Percentiles rank a stretch among this genome's conserved stretches.
These are phyloP conservation scores for Neurospora sp. DNA, from an alignment of 495 filamentous ascomycete genomes.

Conservation along the genomic window DNA sequence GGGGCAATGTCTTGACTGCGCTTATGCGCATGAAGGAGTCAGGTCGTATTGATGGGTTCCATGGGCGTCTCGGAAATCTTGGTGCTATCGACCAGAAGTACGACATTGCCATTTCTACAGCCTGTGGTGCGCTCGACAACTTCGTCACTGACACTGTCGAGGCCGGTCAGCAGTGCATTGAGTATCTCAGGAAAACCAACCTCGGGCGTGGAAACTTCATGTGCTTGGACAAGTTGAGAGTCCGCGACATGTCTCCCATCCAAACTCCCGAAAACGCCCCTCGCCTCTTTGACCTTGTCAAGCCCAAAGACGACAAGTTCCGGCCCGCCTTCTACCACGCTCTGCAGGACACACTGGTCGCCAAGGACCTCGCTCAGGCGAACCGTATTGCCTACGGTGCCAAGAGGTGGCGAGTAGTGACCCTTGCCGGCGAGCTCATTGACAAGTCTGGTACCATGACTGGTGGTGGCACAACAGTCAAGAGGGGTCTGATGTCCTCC, in stretches of 20 bases:
- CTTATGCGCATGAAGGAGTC: constrained; percentile 94
- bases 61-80: constrained; percentile 88
- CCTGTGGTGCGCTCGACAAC: constrained; percentile 83
- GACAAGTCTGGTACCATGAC: constrained; percentile 98
- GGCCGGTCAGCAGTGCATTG: constrained; percentile 92
- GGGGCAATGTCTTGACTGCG: constrained; percentile 83
- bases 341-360: constrained; percentile 86
- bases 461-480: constrained; percentile 82
- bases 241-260: constrained; percentile 63
- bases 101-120: constrained; percentile 94
- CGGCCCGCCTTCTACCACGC: constrained; percentile 89
- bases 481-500: constrained; percentile 88
- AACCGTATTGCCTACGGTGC: constrained; percentile 94
- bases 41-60: constrained; percentile 91
- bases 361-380: constrained; percentile 83
- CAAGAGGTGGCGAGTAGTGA: constrained; percentile 89
- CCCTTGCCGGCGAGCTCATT: constrained; percentile 87
- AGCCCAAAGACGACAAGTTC: constrained; percentile 77
- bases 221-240: constrained; percentile 75
- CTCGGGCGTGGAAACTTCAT: constrained; percentile 97
- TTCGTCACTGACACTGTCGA: constrained; percentile 94
- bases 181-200: constrained; percentile 94
- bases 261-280: constrained; percentile 88
- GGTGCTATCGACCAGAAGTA: constrained; percentile 92
- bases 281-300: constrained; percentile 85